Evolutionary conservation across 148 eudicot species (phyloP).

Genomic region (Silene conica): DNA sequence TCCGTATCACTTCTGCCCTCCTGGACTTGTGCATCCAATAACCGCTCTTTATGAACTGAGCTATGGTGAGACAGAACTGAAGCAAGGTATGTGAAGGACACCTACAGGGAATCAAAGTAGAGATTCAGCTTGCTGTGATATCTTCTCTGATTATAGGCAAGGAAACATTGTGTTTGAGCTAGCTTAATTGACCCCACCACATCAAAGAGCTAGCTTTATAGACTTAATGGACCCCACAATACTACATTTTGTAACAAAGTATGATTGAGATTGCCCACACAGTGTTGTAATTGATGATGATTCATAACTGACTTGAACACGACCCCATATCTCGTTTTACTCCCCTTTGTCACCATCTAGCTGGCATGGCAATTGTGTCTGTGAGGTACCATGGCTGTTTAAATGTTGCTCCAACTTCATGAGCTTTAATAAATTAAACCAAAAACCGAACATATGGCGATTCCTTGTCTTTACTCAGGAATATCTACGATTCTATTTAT

Average conservation of each 20-base stretch:
- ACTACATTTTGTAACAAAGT: neutral
- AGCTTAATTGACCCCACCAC: neutral
- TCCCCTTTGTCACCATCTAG: constrained; percentile 6
- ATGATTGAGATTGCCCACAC: neutral
- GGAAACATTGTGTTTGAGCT: constrained; percentile 2
- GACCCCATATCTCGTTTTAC: neutral
- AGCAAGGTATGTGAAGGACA: constrained; percentile 62
- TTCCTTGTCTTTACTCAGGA: too few species aligned
- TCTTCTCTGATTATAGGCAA: neutral
- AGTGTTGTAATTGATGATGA: neutral
- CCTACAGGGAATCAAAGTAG: neutral
- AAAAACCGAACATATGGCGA: neutral
- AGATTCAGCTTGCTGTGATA: constrained; percentile 7
- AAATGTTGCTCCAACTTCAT: neutral
- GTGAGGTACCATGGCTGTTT: constrained; percentile 2
- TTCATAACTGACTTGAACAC: neutral
- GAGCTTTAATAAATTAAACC: neutral
- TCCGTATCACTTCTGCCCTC: constrained; percentile 83
- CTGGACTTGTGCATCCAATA: constrained; percentile 74
- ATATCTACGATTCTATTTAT: neutral
- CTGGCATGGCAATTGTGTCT: neutral
- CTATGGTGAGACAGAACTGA: constrained; percentile 86
- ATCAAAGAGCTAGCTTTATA: neutral
- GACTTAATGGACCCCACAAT: neutral
- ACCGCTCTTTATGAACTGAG: constrained; percentile 69